These are phyloP conservation scores for Lachnellula arida DNA, from an alignment of 2,329 filamentous ascomycete genomes.

Conservation along the genomic window DNA sequence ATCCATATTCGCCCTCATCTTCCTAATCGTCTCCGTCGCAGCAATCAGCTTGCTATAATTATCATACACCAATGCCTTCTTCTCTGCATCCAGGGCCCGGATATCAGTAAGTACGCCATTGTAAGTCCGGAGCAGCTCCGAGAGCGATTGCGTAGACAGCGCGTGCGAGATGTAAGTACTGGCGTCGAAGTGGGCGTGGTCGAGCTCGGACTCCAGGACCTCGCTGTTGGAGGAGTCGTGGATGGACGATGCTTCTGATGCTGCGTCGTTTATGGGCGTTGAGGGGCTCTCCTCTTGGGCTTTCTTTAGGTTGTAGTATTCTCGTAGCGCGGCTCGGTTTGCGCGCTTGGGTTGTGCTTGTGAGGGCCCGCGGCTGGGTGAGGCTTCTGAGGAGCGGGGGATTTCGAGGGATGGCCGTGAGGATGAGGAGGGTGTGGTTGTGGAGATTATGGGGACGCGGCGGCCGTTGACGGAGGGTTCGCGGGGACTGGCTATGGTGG, in stretches of 20 bases:
- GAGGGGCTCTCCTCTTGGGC: slow-evolving; percentile 30
- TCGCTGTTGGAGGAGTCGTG: slow-evolving; percentile 41
- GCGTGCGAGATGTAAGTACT: slow-evolving; percentile 61
- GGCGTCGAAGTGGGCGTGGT: slow-evolving; percentile 67
- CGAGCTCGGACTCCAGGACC: slow-evolving; percentile 66
- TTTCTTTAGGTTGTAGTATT: slow-evolving; percentile 83
- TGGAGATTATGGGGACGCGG: slow-evolving; percentile 46
- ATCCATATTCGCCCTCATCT: slow-evolving; percentile 81
- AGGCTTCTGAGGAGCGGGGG: slow-evolving; percentile 55
- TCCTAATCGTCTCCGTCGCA: slow-evolving; percentile 93
- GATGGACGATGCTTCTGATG: slow-evolving; percentile 33
- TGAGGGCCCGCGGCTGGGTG: slow-evolving; percentile 42
- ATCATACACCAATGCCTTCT: slow-evolving; percentile 95
- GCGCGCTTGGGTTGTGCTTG: slow-evolving; percentile 20
- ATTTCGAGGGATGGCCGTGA: slow-evolving; percentile 68
- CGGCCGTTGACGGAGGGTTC: slow-evolving; percentile 54
- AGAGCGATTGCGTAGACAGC: slow-evolving; percentile 58
- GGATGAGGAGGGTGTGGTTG: slow-evolving; percentile 66
- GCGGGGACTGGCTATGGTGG: slow-evolving; percentile 60
- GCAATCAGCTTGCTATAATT: slow-evolving; percentile 96
- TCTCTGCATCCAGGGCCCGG: slow-evolving; percentile 85
- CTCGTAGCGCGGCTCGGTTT: slow-evolving; percentile 82
- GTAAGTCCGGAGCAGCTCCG: slow-evolving; percentile 66
- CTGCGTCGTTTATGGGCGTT: slow-evolving; percentile 19
- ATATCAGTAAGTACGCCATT: slow-evolving; percentile 74